Conservation (phyloP, 176 grass and related monocot species). For the Musa acuminata region DNA sequence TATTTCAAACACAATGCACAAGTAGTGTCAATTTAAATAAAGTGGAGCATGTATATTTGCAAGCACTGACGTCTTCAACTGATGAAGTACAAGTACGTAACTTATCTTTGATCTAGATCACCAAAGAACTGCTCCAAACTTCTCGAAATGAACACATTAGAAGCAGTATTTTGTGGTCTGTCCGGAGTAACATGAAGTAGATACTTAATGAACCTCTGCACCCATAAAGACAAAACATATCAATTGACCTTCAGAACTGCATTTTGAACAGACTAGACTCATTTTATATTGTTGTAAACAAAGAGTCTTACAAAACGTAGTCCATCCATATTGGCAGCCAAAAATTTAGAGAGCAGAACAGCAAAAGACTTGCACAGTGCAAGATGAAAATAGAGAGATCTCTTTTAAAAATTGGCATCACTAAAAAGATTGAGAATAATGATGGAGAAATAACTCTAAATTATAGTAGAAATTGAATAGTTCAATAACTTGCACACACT, state of each 20-base stretch:
- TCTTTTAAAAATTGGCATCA: too few relatives aligned
- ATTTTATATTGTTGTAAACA: background rate
- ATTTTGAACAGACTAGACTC: background rate
- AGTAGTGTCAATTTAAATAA: background rate
- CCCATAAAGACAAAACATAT: slow-evolving; percentile 13
- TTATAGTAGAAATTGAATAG: too few relatives aligned
- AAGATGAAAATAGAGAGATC: too few relatives aligned
- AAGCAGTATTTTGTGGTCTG: slow-evolving; percentile 38
- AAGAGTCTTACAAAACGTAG: background rate
- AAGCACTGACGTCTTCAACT: slow-evolving; percentile 1
- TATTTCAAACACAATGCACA: too few relatives aligned
- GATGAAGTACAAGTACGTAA: background rate
- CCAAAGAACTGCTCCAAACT: slow-evolving; percentile 95
- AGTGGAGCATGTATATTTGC: background rate
- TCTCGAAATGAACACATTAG: slow-evolving; percentile 76
- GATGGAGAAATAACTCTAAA: too few relatives aligned
- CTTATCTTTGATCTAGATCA: slow-evolving; percentile 69
- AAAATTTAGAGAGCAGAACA: background rate
- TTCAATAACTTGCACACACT: too few relatives aligned
- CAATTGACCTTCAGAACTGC: background rate
- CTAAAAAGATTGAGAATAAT: too few relatives aligned
- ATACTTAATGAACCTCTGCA: slow-evolving; percentile 97
- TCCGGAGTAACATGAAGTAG: slow-evolving; percentile 69
- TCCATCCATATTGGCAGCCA: background rate
- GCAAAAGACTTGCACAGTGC: too few relatives aligned